Base-by-base conservation (phyloP, 805 yeast species). In the Saturnispora gosingensis region DNA sequence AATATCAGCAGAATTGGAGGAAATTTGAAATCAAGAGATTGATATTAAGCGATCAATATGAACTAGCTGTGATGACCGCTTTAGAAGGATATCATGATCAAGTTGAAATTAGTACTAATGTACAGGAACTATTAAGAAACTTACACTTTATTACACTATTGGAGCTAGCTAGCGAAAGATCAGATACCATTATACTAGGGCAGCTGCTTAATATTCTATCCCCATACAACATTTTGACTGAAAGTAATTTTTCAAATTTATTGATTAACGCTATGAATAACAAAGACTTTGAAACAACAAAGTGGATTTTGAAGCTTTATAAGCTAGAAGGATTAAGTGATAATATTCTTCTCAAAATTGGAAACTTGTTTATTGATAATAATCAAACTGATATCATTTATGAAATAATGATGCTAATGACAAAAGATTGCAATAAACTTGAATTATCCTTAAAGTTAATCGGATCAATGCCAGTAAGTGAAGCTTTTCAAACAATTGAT, bases 131-230 rank as follows among this genome's bases (percentile, higher is more conserved):
- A 2, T 39, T 54, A 18, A 51, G 30, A 4, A 34, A 39, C 1
- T 44, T 60, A 15, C 47, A 51, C n/a, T 53, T 55, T 4, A 52
- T 55, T 44, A 22, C 25, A 15, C 47, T 65, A 1, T 32, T 64
- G n/a, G 43, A 50, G 34, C 27, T 38, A 46, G 65, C 67, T 2
- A 52, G 56, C 32, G 45, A 32, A 3, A 25, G 62, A 15, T 52
- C 59, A 42, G 67, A 65, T 53, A 54, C 62, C 1, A 50, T 51
- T 13, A 54, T 54, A 10, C 43, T 59, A 2, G 13, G 55, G 10
- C 45, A 52, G 7, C 36, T 62, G 9, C 24, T 62, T 4, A 27
- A 46, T 13, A 40, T 51, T 1, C 24, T 58, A 45, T 43, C 30
- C 10, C 16, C 42, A 11, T 10, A 30, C 22, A 25, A 40, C 3